Percentiles rank a stretch among this genome's conserved stretches.
These are phyloP conservation scores for Pisolithus thermaeus DNA, from an alignment of 1,284 basidiomycete genomes.

Conservation along the genomic window DNA sequence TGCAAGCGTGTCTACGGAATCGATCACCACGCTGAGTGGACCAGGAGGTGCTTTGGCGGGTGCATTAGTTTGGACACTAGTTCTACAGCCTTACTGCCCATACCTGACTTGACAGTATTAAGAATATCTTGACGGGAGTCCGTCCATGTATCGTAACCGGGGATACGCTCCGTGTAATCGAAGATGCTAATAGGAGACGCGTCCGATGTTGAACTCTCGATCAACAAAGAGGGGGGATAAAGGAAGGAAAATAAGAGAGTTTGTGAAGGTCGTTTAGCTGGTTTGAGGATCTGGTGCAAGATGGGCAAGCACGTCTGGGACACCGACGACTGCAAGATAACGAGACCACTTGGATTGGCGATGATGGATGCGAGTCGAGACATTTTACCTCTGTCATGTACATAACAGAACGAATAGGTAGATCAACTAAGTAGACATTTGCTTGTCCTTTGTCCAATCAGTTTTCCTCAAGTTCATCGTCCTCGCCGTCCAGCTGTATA, in stretches of 20 bases:
- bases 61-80: conserved; percentile 10
- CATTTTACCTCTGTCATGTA: conserved; percentile 21
- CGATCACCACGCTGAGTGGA: conserved; percentile 53
- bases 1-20: conserved; percentile 60
- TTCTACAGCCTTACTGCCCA: conserved; percentile 9
- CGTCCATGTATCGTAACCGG: conserved; percentile 43
- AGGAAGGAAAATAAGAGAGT: conserved; percentile 56
- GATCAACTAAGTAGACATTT: conserved; percentile 6
- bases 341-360: conserved; percentile 29
- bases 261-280: conserved; percentile 22
- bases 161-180: conserved; percentile 50
- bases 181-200: conserved; percentile 37
- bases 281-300: conserved; percentile 38
- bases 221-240: conserved; percentile 45
- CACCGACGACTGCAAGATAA: conserved; percentile 61
- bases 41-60: conserved; percentile 31
- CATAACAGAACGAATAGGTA: neutral
- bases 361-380: conserved; percentile 32
- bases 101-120: conserved; percentile 43
- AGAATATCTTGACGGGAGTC: conserved; percentile 37
- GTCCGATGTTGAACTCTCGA: conserved; percentile 20
- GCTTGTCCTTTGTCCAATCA: conserved; percentile 19
- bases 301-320: conserved; percentile 60
- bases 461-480: conserved; percentile 18
- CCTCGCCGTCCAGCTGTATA: conserved; percentile 49